phyloP scores from a whole-genome alignment of 495 filamentous ascomycete genomes.

The Penicillium paradoxum region DNA sequence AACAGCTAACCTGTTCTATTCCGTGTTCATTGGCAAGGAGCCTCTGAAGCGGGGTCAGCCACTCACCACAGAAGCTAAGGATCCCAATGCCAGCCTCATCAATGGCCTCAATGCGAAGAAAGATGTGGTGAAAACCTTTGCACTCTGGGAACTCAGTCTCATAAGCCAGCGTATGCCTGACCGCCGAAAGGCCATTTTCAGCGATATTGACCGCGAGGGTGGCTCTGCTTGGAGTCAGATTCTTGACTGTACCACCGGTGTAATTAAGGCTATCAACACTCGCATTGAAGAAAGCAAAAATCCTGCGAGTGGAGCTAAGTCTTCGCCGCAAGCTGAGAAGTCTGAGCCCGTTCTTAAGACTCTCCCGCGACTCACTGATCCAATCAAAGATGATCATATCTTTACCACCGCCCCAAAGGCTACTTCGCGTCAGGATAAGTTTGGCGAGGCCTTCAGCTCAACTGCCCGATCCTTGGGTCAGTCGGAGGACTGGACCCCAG shows the following conservation, averaged over 20 bases:
- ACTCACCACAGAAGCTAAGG: conserved; percentile 76
- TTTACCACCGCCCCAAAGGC: conserved; percentile 46
- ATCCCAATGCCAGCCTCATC: conserved; percentile 87
- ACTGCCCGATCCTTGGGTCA: conserved; percentile 58
- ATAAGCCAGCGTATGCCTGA: conserved; percentile 68
- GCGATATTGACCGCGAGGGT: conserved; percentile 78
- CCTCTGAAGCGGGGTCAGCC: conserved; percentile 79
- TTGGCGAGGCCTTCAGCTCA: conserved; percentile 49
- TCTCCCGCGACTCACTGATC: conserved; percentile 47
- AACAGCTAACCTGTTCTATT: conserved; percentile 68
- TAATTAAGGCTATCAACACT: conserved; percentile 59
- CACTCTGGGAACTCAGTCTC: conserved; percentile 83
- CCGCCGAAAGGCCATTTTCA: conserved; percentile 77
- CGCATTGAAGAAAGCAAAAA: conserved; percentile 58
- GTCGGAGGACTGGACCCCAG: conserved; percentile 46
- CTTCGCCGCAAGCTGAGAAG: conserved; percentile 23
- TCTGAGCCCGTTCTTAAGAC: conserved; percentile 37
- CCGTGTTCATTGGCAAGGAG: conserved; percentile 67
- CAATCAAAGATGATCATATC: conserved; percentile 57
- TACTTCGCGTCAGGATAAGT: conserved; percentile 42
- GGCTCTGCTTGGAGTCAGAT: conserved; percentile 81
- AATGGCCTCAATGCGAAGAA: conserved; percentile 72
- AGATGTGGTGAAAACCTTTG: conserved; percentile 57
- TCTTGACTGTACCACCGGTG: conserved; percentile 56
- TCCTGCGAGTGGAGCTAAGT: conserved; percentile 33